Conservation (phyloP, 2,329 filamentous ascomycete genomes). For the Neopestalotiopsis rosae region DNA sequence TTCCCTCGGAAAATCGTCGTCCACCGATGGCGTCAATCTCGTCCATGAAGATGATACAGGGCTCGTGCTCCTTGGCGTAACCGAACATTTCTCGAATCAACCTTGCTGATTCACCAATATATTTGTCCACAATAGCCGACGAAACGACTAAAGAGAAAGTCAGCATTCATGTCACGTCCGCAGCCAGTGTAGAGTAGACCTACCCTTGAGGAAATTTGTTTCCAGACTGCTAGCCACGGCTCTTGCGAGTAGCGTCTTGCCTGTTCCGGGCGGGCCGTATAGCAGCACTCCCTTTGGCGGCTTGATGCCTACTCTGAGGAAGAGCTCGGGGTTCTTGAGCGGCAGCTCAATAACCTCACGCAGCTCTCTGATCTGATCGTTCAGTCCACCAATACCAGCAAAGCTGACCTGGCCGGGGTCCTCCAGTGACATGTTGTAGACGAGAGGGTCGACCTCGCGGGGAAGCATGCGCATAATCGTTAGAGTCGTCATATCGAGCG, state of each 20-base stretch:
- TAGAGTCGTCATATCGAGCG: conserved; percentile 98
- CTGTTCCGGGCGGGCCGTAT: conserved; percentile 95
- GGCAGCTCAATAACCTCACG: conserved; percentile 97
- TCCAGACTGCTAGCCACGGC: conserved; percentile 96
- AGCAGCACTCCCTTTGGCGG: conserved; percentile 96
- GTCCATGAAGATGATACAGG: conserved; percentile 99
- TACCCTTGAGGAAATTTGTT: conserved; percentile 98
- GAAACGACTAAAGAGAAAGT: conserved; percentile 75
- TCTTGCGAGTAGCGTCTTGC: conserved; percentile 92
- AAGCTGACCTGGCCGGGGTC: conserved; percentile 98
- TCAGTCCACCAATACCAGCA: conserved; percentile 94
- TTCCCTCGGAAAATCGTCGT: conserved; percentile 94
- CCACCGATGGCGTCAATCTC: conserved; percentile 99
- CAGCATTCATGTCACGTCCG: neutral
- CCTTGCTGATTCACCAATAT: conserved; percentile 96
- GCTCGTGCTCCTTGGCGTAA: conserved; percentile 98
- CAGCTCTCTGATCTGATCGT: conserved; percentile 97
- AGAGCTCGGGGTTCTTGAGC: conserved; percentile 97
- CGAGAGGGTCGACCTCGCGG: conserved; percentile 95
- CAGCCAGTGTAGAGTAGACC: conserved; percentile 22
- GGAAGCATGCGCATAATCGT: conserved; percentile 99
- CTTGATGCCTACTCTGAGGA: conserved; percentile 96
- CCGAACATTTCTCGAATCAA: conserved; percentile 99
- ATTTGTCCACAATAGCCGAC: conserved; percentile 99
- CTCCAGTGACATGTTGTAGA: conserved; percentile 99